Conservation (phyloP, 2,329 filamentous ascomycete species). For the Botrytis tulipae region DNA sequence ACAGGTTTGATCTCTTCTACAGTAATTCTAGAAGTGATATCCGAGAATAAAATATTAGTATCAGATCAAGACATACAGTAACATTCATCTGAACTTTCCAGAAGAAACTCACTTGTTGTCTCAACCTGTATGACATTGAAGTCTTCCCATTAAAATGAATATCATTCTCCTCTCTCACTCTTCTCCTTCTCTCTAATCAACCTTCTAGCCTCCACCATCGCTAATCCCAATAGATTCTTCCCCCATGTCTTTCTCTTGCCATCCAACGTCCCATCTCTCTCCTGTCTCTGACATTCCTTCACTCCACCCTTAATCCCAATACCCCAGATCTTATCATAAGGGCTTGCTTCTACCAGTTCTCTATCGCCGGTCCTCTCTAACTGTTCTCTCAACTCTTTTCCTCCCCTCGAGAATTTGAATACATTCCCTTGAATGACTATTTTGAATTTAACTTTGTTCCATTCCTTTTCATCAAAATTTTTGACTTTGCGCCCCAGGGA, state of each 20-base stretch:
- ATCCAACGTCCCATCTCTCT: background rate
- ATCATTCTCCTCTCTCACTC: background rate
- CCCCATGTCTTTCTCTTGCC: background rate
- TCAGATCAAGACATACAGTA: background rate
- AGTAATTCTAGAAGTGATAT: too few species aligned
- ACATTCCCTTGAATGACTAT: constrained; percentile 1
- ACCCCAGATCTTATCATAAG: constrained; percentile 8
- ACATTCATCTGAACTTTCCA: background rate
- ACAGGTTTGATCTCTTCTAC: background rate
- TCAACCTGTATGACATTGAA: background rate
- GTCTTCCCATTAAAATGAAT: background rate
- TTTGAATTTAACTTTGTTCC: background rate
- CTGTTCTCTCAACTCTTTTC: background rate
- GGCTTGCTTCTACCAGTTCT: constrained; percentile 11
- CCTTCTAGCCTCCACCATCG: constrained; percentile 2
- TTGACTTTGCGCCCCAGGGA: background rate
- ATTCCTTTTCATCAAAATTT: background rate
- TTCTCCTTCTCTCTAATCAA: background rate
- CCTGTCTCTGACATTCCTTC: background rate
- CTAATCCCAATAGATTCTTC: background rate
- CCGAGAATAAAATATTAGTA: background rate
- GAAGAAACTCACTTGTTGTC: background rate
- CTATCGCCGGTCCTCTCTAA: background rate
- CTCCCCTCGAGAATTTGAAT: constrained; percentile 5
- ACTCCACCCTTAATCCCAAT: background rate